These are phyloP conservation scores for Eucalyptus camaldulensis DNA, from an alignment of 345 rosid species.

Conservation along the genomic window DNA sequence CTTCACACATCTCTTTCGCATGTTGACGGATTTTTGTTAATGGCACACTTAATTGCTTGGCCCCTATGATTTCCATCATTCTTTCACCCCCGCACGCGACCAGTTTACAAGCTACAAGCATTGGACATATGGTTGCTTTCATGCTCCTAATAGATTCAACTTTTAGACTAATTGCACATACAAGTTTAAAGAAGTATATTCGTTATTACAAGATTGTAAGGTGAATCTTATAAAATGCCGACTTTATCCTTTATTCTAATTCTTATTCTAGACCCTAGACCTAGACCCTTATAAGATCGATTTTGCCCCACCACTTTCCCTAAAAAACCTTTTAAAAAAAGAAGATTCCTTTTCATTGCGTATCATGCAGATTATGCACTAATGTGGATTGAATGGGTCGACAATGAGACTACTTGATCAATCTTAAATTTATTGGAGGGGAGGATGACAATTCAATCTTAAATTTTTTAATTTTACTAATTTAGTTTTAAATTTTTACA, in stretches of 20 bases:
- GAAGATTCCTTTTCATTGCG: background rate
- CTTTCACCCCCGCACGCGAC: background rate
- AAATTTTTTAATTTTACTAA: background rate
- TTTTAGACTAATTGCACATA: background rate
- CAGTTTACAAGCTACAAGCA: background rate
- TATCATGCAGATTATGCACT: background rate
- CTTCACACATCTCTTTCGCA: background rate
- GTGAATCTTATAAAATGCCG: background rate
- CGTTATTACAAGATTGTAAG: background rate
- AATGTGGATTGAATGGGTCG: background rate
- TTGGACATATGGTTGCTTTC: background rate
- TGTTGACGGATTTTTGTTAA: background rate
- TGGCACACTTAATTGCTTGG: background rate
- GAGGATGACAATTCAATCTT: background rate
- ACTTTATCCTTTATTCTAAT: background rate
- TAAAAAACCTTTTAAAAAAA: background rate
- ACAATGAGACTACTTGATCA: background rate
- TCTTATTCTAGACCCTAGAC: background rate
- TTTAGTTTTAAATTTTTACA: accelerated
- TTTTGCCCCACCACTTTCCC: background rate
- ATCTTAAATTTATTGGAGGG: background rate
- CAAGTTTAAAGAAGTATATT: background rate
- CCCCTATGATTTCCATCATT: background rate
- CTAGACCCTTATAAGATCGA: background rate
- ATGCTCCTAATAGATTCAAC: background rate